Evolutionary conservation across 2,329 filamentous ascomycete genomes (phyloP).

Genomic region (Sporothrix mexicana): DNA sequence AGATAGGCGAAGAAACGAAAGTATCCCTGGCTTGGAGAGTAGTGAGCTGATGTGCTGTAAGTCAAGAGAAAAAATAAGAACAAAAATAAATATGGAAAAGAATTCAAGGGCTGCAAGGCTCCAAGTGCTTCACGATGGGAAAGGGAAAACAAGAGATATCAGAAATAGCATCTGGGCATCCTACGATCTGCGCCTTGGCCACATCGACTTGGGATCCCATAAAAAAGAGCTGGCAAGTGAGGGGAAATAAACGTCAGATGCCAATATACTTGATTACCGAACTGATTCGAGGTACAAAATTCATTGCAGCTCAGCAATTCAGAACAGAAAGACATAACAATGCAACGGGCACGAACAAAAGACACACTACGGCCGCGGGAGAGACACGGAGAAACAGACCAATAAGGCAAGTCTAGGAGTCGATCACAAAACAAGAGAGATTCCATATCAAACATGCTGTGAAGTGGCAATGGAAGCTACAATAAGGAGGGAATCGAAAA

Average conservation of each 20-base stretch:
- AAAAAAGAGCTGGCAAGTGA: neutral
- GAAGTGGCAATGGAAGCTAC: neutral
- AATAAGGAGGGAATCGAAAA: neutral
- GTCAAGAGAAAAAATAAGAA: too few species aligned
- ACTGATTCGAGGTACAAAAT: neutral
- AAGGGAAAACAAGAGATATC: neutral
- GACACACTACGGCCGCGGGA: conserved; percentile 14
- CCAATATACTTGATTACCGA: neutral
- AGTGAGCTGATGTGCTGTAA: conserved; percentile 1
- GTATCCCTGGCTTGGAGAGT: conserved; percentile 15
- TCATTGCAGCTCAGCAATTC: neutral
- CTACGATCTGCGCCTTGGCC: neutral
- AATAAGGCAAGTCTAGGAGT: neutral
- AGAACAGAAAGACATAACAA: neutral
- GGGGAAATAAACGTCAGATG: neutral
- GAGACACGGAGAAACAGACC: conserved; percentile 29
- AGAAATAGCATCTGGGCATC: neutral
- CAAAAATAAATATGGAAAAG: too few species aligned
- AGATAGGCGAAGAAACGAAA: neutral
- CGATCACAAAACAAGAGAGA: conserved; percentile 13
- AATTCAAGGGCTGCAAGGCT: neutral
- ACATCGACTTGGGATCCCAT: neutral
- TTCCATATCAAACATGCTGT: neutral
- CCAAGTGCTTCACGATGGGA: neutral
- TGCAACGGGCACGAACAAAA: neutral